These are phyloP conservation scores for Fusarium neocosmosporiellum DNA, from an alignment of 2,329 filamentous ascomycete species.

Conservation along the genomic window DNA sequence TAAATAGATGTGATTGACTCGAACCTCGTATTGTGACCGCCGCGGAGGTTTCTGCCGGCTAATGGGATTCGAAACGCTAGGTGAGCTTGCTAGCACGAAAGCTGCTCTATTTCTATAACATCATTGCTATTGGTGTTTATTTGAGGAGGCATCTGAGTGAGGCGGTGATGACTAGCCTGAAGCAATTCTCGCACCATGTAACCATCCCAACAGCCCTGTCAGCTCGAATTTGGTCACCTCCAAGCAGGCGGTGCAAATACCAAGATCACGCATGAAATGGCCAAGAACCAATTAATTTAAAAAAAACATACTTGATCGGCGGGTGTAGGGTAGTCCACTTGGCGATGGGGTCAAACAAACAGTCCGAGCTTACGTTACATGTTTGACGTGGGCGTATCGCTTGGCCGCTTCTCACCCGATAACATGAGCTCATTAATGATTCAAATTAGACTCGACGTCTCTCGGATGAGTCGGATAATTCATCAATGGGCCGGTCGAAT, in stretches of 20 bases:
- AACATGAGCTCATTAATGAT: conserved; percentile 17
- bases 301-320: conserved; percentile 5
- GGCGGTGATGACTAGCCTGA: not conserved
- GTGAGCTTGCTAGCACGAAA: not conserved
- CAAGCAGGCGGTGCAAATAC: not conserved
- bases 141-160: not conserved
- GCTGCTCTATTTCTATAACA: not conserved
- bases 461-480: conserved; percentile 29
- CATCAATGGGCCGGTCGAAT: not conserved
- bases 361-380: conserved; percentile 40
- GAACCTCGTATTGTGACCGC: too few species aligned
- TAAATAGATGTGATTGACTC: too few species aligned
- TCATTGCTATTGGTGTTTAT: not conserved
- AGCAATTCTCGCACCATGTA: not conserved
- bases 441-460: conserved; percentile 3
- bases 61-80: too few species aligned
- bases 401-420: not conserved
- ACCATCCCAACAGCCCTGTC: not conserved
- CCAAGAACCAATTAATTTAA: not conserved
- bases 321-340: conserved; percentile 19
- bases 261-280: not conserved
- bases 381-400: conserved; percentile 34
- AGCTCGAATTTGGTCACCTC: not conserved
- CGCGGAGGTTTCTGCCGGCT: too few species aligned
- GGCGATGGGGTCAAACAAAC: conserved; percentile 26